Base-by-base conservation (phyloP, 495 filamentous ascomycete genomes). In the Gamarada debralockiae region DNA sequence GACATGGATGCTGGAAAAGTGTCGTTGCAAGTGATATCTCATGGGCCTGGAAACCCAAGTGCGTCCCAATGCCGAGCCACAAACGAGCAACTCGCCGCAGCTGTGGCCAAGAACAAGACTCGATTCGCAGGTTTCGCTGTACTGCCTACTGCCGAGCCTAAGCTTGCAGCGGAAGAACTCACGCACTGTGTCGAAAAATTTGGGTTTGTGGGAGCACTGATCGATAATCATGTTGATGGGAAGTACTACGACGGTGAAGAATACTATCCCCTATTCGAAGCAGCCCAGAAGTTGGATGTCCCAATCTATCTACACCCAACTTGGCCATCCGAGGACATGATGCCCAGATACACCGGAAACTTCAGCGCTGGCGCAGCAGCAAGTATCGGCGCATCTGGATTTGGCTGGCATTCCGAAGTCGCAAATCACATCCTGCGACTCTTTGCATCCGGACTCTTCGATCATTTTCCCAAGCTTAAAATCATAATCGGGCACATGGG, bases 401-500 rank as follows among this genome's bases (percentile, higher is more conserved):
- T 72, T 64, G 68, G 68, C 14, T 75, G 72, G 71, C 72, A 75
- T 37, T 51, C 66, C 2, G 75, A 82, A 1, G 71, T 70, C 0
- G 82, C 67, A 0, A 50, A 78, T 12, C 57, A 59, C 29, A 29
- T 55, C 18, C 34, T 59, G 20, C 33, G 48, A 10, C 48, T 59
- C 12, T 51, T 33, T 40, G 44, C 33, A 9, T 17, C 38, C 10
- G 57, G 57, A 8, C 14, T 59, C 5, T 87, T 85, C 55, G 77
- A 82, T 58, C 74, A 69, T 46, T 77, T 83, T 0, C 70, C 70
- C 21, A 29, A 29, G 27, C 63, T 86, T 29, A 81, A 86, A 59
- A 67, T 86, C 24, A 75, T 86, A 47, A 64, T 86, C n/a, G 82
- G 83, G 2, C 84, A 87, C 61, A 69, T 84, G 59, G 84, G 84